These are phyloP conservation scores for Xerocomellus dryophilus DNA, from an alignment of 768 basidiomycete species.

Conservation along the genomic window DNA sequence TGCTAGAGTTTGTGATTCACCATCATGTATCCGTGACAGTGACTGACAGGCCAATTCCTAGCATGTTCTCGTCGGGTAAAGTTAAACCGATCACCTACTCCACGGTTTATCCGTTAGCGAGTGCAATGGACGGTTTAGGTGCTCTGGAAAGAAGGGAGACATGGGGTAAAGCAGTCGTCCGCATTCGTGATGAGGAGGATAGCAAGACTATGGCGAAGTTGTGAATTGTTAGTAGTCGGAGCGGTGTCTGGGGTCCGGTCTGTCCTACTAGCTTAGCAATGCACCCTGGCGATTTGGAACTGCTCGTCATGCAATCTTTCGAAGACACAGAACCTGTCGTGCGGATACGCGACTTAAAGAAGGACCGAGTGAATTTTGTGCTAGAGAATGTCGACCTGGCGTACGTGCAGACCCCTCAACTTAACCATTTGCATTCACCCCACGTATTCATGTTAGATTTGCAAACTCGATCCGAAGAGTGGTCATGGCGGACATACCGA, in stretches of 20 bases:
- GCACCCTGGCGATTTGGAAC: neutral
- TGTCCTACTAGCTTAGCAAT: neutral
- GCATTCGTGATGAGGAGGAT: constrained; percentile 51
- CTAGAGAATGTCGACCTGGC: constrained; percentile 95
- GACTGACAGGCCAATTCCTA: constrained; percentile 27
- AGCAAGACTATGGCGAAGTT: constrained; percentile 40
- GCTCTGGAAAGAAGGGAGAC: constrained; percentile 83
- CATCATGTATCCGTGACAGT: neutral
- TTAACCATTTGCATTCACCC: constrained; percentile 5
- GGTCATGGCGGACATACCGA: constrained; percentile 95
- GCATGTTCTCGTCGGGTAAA: constrained; percentile 65
- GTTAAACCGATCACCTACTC: constrained; percentile 69
- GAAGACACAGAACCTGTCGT: constrained; percentile 61
- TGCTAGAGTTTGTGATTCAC: constrained; percentile 52
- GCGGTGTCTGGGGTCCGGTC: constrained; percentile 24
- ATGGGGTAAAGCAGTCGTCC: constrained; percentile 87
- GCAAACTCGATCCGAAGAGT: constrained; percentile 93
- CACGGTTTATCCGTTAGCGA: constrained; percentile 65
- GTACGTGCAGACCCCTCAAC: constrained; percentile 45
- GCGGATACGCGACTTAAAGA: constrained; percentile 79
- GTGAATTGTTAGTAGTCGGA: constrained; percentile 11
- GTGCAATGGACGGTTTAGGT: constrained; percentile 60
- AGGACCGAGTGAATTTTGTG: constrained; percentile 86
- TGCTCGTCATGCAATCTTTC: constrained; percentile 32
- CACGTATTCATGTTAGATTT: constrained; percentile 51